Evolutionary conservation across 208 protist genomes (phyloP), one percentile per base, ranked within the genome.

Genomic region (Leishmania aethiopica): DNA sequence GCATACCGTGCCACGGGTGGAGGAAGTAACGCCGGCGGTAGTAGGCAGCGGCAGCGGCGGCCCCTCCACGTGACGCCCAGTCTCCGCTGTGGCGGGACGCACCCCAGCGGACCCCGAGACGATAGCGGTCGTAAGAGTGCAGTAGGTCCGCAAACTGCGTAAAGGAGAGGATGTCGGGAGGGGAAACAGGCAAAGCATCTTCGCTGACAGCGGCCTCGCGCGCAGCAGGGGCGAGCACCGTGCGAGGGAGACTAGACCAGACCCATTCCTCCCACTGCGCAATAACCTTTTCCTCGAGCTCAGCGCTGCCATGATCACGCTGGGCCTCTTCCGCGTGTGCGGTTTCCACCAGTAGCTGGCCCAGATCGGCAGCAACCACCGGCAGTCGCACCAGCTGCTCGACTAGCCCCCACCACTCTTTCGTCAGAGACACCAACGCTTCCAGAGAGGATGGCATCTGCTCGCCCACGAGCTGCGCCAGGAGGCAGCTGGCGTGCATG

Each of bases 31-130:
- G 81, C 28, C 84, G 51, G 0, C 92, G 80, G 57, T 89, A 76
- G 84, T 88, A 94, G 22, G 89, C 77, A 25, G 77, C 85, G 7
- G 49, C 71, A 10, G 75, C 71, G 19, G 59, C 74, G 10, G 42
- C 53, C 25, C 15, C 57, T 32, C 47, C 72, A 7, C 13, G n/a
- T 37, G 72, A 59, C 15, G 37, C 25, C 73, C 45, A 25, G n/a
- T 53, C 40, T 69, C 47, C 53, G 22, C 66, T 45, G 77, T 66
- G 60, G 40, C n/a, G 55, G 28, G 76, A 51, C 19, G 80, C 91
- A 69, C 94, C 94, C 92, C 94, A 97, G n/a, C 70, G 80, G 47
- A 97, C 94, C 35, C 94, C 94, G n/a, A 83, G 73, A 81, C 94
- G 94, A 76, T 97, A 97, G 10, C 94, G 92, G 42, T 86, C 76